Evolutionary conservation across 331 rosid species (phyloP), one percentile per base, ranked within the genome.

Genomic region (Phaseolus coccineus): DNA sequence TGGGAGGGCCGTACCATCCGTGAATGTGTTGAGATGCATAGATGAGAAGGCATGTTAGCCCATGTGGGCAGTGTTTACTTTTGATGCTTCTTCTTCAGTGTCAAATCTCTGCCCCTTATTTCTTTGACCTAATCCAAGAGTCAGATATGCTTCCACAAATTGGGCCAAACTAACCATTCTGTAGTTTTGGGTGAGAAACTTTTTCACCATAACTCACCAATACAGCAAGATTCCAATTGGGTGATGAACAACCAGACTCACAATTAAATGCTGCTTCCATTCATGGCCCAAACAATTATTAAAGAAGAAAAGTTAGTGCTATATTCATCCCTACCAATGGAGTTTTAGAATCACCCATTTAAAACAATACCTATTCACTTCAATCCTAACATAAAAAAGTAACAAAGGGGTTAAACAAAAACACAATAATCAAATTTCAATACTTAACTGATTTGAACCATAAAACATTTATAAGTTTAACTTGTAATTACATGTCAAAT

Each of bases 1-100:
- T 91, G 95, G 77, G 78, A 80, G 79, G 76, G 72, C 87, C 96
- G 91, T 90, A 91, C 87, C n/a, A 81, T 82, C 90, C 87, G 89
- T 87, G 83, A 57, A 69, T 24, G 67, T 42, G 85, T 40, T 82
- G 91, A 93, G 87, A 79, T 79, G 65, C 65, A 58, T 55, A 27
- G 86, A 31, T 55, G 83, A 33, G 62, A 58, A 19, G 58, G 65
- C 96, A 91, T 65, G 97, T 87, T 88, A 76, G 39, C 78, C 87
- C 97, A 93, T 85, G 97, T 93, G 97, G 80, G 58, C 14, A 53
- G 46, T 88, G 91, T 79, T 86, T 83, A 86, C 82, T 68, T 31
- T 59, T 28, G 13, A 76, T 81, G 73, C 69, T 59, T 65, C 6
- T 3, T 3, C 3, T 64, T 72, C 6, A 68, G 5, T 42, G 31